Base-by-base conservation (phyloP, 805 yeast species). In the Kuraishia molischiana region DNA sequence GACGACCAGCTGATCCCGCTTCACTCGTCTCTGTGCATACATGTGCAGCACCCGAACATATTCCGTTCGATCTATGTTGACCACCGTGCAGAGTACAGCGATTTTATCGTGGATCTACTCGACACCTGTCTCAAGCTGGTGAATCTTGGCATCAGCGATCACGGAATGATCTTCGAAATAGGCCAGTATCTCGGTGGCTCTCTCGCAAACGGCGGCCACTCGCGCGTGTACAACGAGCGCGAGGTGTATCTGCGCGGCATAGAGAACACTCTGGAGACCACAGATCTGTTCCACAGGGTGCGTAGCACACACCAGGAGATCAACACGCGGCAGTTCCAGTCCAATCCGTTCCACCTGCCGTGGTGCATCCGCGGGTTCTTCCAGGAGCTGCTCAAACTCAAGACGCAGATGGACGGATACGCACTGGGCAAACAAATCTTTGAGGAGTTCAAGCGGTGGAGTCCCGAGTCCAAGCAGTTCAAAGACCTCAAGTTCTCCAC, bases 1-100 rank as follows among this genome's bases (percentile, higher is more conserved):
- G 86, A 92, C 54, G 98, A 92, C 58, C 98, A 87, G 58, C 58
- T 92, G 49, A 96, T 90, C 3, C 98, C 98, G 3, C 58, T 90
- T 11, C 90, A 89, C 52, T 87, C 96, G 0, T 79, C 97, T 0
- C 68, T 81, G 9, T 87, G 95, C 33, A 66, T 79, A 1, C 94
- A 87, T 56, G 69, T 84, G 2, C 71, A 72, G 45, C 98, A 90
- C 61, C 97, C 98, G 3, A 85, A 87, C 56, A 76, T 90, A 13
- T 89, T 76, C 51, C 67, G 95, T 37, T 94, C 95, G 0, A 87
- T 89, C 15, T 92, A 85, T 52, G 76, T 90, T 24, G 97, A 92
- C 55, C 35, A 29, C 2, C 41, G 39, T 2, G 36, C 47, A 2
- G 39, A 39, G 5, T 46, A 51, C 14, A 75, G 76, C 0, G 56